Base-by-base conservation (phyloP, 2,329 filamentous ascomycete genomes). In the Pseudophaeomoniella oleicola region DNA sequence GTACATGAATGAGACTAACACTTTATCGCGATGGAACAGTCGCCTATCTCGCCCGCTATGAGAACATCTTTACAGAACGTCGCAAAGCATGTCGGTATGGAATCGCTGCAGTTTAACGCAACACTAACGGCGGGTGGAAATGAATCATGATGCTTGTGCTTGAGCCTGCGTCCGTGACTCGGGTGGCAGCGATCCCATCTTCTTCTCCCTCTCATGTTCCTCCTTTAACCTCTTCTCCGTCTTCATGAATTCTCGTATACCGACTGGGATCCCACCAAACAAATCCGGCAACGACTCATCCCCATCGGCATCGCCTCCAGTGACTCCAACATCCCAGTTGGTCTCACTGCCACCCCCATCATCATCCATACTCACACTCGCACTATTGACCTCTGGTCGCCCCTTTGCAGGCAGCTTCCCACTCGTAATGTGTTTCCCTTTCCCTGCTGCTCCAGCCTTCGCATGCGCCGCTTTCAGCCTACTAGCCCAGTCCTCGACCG, bases 201-300 rank as follows among this genome's bases (percentile, higher is more conserved):
- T 45, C n/a, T 68, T 64, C 38, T 76, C 73, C 36, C 65, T 60
- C 49, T 62, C 57, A 53, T 87, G 82, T 57, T 75, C 80, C 56
- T 82, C 69, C 58, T 84, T 88, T 42, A 98, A 58, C 56, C 67
- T 79, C 70, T 96, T 96, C 64, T 98, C 90, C 41, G 80, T 86
- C 64, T 81, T 85, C 88, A 98, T 96, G 51, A 98, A 98, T 57
- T 94, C 88, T 42, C 84, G 69, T 45, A 98, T 94, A 0, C 88
- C 90, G 6, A 96, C 82, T 0, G 90, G 88, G 36, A 98, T 77
- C 46, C 74, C 75, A 35, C 74, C 72, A 50, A 93, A 92, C 22
- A 93, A 53, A 35, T 83, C 76, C 2, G 76, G 75, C 37, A 74
- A 66, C 65, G 66, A 72, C 34, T 69, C 54, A 41, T 77, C 68